Conservation (phyloP, 1,284 basidiomycete species). For the Boletus sp. region DNA sequence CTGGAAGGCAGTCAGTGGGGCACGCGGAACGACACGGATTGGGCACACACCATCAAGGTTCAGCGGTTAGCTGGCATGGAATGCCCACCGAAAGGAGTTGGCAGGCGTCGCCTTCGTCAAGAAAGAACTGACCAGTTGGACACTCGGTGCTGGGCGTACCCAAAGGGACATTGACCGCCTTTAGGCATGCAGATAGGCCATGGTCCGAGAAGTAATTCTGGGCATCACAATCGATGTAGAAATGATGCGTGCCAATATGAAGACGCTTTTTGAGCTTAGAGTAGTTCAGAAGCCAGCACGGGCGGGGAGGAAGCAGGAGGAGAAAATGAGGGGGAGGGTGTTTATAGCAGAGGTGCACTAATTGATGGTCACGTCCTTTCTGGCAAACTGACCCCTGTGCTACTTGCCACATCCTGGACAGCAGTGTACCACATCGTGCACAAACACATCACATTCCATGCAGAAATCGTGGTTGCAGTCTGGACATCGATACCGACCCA, state of each 20-base stretch:
- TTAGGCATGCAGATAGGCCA: conserved; percentile 58
- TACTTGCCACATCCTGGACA: conserved; percentile 58
- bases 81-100: conserved; percentile 57
- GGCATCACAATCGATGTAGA: conserved; percentile 72
- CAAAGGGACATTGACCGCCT: conserved; percentile 66
- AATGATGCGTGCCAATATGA: conserved; percentile 69
- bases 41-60: conserved; percentile 73
- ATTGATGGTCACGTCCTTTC: not conserved
- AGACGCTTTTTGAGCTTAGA: conserved; percentile 57
- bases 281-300: conserved; percentile 53
- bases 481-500: conserved; percentile 76
- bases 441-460: conserved; percentile 71
- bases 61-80: conserved; percentile 79
- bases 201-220: conserved; percentile 57
- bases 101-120: conserved; percentile 78
- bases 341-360: conserved; percentile 6
- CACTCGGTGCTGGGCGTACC: conserved; percentile 7
- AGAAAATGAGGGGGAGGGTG: conserved; percentile 34
- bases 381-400: conserved; percentile 1
- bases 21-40: too few relatives aligned
- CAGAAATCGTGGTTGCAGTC: conserved; percentile 57
- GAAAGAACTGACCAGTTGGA: conserved; percentile 57
- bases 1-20: too few relatives aligned
- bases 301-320: conserved; percentile 33
- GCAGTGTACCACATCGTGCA: conserved; percentile 71